Evolutionary conservation across 441 rosid species (phyloP).

Genomic region (Brassica hybrid): DNA sequence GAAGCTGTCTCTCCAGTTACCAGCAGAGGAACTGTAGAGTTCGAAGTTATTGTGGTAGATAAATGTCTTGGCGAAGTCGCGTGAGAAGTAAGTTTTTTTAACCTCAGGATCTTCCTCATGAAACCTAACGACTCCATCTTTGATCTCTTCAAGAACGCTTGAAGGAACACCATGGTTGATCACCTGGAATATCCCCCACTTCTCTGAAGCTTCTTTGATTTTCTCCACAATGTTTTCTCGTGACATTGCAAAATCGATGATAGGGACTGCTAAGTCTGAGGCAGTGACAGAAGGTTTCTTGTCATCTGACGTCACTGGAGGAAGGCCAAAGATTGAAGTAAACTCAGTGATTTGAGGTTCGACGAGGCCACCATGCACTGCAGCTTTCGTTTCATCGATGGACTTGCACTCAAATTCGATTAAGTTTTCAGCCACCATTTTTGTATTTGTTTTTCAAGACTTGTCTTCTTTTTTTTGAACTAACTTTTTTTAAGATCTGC

Average conservation of each 20-base stretch:
- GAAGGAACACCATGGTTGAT: slow-evolving; percentile 47
- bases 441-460: neutral
- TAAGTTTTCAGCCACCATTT: slow-evolving; percentile 2
- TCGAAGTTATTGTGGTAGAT: slow-evolving; percentile 42
- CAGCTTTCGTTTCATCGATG: neutral
- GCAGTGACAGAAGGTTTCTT: slow-evolving; percentile 5
- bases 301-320: neutral
- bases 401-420: slow-evolving; percentile 1
- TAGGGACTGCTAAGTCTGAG: neutral
- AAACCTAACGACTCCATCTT: slow-evolving; percentile 32
- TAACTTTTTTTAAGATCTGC: neutral
- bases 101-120: slow-evolving; percentile 44
- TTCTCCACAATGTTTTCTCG: neutral
- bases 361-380: neutral
- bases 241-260: slow-evolving; percentile 7
- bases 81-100: slow-evolving; percentile 40
- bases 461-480: no score
- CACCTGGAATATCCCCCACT: slow-evolving; percentile 48
- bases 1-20: slow-evolving; percentile 55
- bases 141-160: slow-evolving; percentile 37
- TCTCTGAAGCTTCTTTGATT: slow-evolving; percentile 8
- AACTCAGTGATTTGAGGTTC: neutral
- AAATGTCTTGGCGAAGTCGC: slow-evolving; percentile 41
- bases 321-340: neutral
- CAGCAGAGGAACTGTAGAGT: slow-evolving; percentile 23